Base-by-base conservation (phyloP, 371 early-diverging fungal genomes). In the Mucor velutinosus region DNA sequence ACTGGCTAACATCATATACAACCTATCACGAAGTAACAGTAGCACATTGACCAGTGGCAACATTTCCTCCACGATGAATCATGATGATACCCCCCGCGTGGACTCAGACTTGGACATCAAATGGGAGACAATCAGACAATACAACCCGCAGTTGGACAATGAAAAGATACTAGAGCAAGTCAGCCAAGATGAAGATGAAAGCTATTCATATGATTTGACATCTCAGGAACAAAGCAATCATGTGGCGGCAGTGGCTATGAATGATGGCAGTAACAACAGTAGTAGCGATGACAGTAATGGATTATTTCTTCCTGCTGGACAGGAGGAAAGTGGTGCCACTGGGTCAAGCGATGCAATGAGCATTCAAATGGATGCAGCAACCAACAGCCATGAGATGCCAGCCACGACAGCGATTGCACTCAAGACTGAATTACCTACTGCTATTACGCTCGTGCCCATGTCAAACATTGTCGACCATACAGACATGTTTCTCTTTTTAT, bases 401-500 rank as follows among this genome's bases (percentile, higher is more conserved):
- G 3, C 21, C 19, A 53, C 25, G 5, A 3, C 53, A 53, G 27
- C 15, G 3, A 53, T 10, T 14, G 47, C 47, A 10, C 53, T 10
- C 17, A 41, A 41, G 5, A 41, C 17, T 6, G 17, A 17, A 10
- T 5, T 41, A 2, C 53, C 27, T 53, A 4, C 53, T 12, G 53
- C 27, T 14, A 53, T 27, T 14, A 25, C 4, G 2, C 3, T 53
- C 0, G 25, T 53, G 6, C 53, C 53, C 10, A 12, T 53, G 53
- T 53, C 53, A 25, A 53, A 2, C 15, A 23, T 5, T 14, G 27
- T 53, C 12, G 27, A 27, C 4, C 53, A 27, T 12, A 55, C 37
- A 12, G 67, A 66, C 35, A 60, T 66, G 55, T 23, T 47, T 58
- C 49, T 74, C 25, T 67, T 74, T 59, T 49, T 74, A 14, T 74